A percentile compares a stretch with the other conserved stretches of the same genome.
Conservation (phyloP, 1,284 basidiomycete genomes). For the Coniferiporia sulphurascens region DNA sequence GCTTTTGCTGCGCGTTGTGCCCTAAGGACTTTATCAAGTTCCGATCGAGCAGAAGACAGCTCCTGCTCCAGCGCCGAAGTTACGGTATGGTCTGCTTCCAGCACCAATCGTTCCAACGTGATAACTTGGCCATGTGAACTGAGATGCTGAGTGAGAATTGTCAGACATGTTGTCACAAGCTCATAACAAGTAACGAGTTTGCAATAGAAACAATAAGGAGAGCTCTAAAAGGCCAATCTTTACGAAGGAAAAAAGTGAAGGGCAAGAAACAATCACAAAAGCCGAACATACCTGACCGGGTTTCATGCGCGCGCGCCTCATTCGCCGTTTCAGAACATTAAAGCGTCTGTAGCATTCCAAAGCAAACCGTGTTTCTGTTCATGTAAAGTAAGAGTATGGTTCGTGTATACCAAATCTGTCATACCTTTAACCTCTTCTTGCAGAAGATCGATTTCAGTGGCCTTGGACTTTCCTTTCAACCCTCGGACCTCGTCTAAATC, state of each 20-base stretch:
- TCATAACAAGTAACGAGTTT: neutral
- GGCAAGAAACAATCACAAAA: neutral
- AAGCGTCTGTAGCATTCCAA: slow-evolving; percentile 58
- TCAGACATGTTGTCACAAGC: slow-evolving; percentile 11
- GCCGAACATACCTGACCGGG: slow-evolving; percentile 48
- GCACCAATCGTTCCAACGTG: slow-evolving; percentile 51
- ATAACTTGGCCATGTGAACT: slow-evolving; percentile 59
- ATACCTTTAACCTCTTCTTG: slow-evolving; percentile 54
- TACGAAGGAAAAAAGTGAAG: neutral
- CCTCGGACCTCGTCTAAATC: slow-evolving; percentile 40
- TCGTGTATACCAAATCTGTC: slow-evolving; percentile 18
- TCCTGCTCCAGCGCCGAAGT: slow-evolving; percentile 50
- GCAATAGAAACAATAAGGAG: slow-evolving; percentile 1
- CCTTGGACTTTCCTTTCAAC: slow-evolving; percentile 57
- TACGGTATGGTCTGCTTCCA: slow-evolving; percentile 63
- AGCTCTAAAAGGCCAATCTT: slow-evolving; percentile 1
- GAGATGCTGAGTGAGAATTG: slow-evolving; percentile 39
- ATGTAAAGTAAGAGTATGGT: slow-evolving; percentile 21
- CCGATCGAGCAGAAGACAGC: slow-evolving; percentile 53
- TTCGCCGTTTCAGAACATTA: slow-evolving; percentile 50
- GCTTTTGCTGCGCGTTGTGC: slow-evolving; percentile 44
- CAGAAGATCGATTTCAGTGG: slow-evolving; percentile 31
- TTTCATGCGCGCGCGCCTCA: slow-evolving; percentile 46
- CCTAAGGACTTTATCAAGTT: slow-evolving; percentile 61
- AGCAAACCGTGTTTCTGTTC: slow-evolving; percentile 58